phyloP scores from a whole-genome alignment of 495 filamentous ascomycete genomes.

The Pseudoneurospora amorphoporcata region DNA sequence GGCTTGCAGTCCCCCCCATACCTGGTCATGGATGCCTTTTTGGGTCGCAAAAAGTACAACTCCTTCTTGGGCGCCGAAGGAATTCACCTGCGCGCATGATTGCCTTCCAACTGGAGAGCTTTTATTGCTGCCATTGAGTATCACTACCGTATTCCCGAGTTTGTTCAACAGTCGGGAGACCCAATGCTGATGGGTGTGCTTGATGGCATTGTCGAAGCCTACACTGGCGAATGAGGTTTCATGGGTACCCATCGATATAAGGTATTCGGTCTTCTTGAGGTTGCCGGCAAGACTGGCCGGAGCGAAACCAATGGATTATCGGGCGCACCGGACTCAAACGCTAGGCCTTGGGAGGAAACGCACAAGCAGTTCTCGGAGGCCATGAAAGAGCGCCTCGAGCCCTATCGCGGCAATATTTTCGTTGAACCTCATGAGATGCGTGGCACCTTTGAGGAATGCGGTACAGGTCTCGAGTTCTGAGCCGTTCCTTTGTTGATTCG shows the following conservation, averaged over 20 bases:
- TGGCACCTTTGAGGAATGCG: slow-evolving; percentile 43
- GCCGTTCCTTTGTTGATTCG: slow-evolving; percentile 31
- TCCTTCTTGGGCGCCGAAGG: slow-evolving; percentile 40
- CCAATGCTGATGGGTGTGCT: slow-evolving; percentile 35
- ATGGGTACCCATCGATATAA: slow-evolving; percentile 45
- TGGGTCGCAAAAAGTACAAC: slow-evolving; percentile 38
- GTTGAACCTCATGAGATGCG: slow-evolving; percentile 42
- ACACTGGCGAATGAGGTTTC: slow-evolving; percentile 40
- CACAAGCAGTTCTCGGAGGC: slow-evolving; percentile 41
- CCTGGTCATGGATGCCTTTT: slow-evolving; percentile 43
- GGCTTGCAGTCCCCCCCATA: slow-evolving; percentile 39
- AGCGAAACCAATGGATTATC: slow-evolving; percentile 41
- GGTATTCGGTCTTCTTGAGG: slow-evolving; percentile 43
- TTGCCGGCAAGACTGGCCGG: slow-evolving; percentile 39
- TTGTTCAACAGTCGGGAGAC: slow-evolving; percentile 35
- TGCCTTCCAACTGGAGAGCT: slow-evolving; percentile 39
- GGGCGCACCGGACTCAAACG: slow-evolving; percentile 28
- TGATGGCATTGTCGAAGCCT: slow-evolving; percentile 40
- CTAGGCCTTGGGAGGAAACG: slow-evolving; percentile 39
- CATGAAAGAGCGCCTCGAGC: slow-evolving; percentile 43
- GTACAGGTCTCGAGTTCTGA: slow-evolving; percentile 31
- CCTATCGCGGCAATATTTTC: slow-evolving; percentile 29
- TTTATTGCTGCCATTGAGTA: slow-evolving; percentile 43
- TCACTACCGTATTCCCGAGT: slow-evolving; percentile 39
- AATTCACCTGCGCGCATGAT: slow-evolving; percentile 38